Evolutionary conservation across 768 basidiomycete species (phyloP), one percentile per base, ranked within the genome.

Genomic region (Candolleomyces eurysporus): DNA sequence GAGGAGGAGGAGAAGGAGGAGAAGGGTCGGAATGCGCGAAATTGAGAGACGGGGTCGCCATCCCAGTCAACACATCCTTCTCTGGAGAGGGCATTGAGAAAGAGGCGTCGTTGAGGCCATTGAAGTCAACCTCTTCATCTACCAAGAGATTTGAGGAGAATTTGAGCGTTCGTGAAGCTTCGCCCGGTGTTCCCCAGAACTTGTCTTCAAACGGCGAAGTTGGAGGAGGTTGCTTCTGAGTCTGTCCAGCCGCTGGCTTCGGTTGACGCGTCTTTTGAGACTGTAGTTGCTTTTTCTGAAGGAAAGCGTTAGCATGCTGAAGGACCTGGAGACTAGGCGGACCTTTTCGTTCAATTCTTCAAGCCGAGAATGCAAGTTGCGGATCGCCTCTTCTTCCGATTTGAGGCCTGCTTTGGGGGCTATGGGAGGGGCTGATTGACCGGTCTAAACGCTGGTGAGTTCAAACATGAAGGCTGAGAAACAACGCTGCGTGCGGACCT

Each of bases 141-240:
- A 85, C 70, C 31, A 88, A 74, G 14, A 85, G 76, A 61, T 85
- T 85, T 45, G 87, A 84, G 1, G 81, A 81, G 63, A 91, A 90
- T 56, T 81, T 83, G 14, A 91, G 75, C 0, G 83, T 84, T 43
- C 86, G 85, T 14, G 79, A 82, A 1, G 81, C 69, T 10, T 73
- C 72, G 2, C 80, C 80, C 7, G 87, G 85, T 0, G 87, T 86
- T 32, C 78, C 81, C 86, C 88, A 89, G 67, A 88, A 86, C 46
- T 77, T 78, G 42, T 85, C 81, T 68, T 89, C 87, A 30, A 81
- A 74, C 14, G 71, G 75, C 8, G 76, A 67, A 72, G 70, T 59
- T 22, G 73, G 65, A 45, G 67, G 58, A 21, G 52, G 59, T 39
- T n/a, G 57, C 30, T 61, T 43, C 36, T 52, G 14, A 21, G 42